Percentiles rank a stretch among this genome's conserved stretches.
These are phyloP conservation scores for Pisolithus marmoratus DNA, from an alignment of 768 basidiomycete species.

Conservation along the genomic window DNA sequence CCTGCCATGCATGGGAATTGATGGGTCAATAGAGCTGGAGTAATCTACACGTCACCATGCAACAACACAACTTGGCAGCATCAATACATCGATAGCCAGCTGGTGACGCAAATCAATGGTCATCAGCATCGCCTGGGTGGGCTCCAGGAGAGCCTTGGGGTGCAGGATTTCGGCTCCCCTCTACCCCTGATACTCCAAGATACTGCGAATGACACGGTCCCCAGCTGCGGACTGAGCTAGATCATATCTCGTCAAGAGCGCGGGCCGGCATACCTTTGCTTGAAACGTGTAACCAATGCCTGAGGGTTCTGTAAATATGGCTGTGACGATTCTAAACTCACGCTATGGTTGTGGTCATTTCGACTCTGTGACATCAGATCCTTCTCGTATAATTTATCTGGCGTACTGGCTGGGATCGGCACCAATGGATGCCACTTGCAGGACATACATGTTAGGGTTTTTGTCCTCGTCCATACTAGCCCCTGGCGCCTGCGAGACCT, in stretches of 20 bases:
- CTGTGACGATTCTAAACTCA: conserved; percentile 24
- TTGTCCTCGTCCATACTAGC: conserved; percentile 49
- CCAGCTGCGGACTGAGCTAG: conserved; percentile 25
- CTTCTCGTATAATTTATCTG: background rate
- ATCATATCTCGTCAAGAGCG: background rate
- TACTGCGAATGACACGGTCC: conserved; percentile 49
- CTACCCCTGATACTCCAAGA: conserved; percentile 45
- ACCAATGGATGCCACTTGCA: conserved; percentile 52
- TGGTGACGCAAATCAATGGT: no score
- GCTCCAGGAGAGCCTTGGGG: no score
- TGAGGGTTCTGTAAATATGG: conserved; percentile 36
- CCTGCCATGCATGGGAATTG: no score
- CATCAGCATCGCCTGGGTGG: no score
- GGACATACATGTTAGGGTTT: conserved; percentile 70
- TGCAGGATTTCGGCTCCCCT: background rate
- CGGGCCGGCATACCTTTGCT: conserved; percentile 46
- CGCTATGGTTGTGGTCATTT: conserved; percentile 3
- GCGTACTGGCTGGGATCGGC: conserved; percentile 37
- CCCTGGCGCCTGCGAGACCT: conserved; percentile 69
- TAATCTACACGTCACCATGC: no score
- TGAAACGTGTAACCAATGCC: conserved; percentile 54
- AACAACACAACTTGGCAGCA: no score
- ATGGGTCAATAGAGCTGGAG: no score
- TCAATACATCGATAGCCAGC: no score
- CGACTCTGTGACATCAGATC: background rate